Conservation (phyloP, 768 basidiomycete species). For the Mycena albidolilacea region DNA sequence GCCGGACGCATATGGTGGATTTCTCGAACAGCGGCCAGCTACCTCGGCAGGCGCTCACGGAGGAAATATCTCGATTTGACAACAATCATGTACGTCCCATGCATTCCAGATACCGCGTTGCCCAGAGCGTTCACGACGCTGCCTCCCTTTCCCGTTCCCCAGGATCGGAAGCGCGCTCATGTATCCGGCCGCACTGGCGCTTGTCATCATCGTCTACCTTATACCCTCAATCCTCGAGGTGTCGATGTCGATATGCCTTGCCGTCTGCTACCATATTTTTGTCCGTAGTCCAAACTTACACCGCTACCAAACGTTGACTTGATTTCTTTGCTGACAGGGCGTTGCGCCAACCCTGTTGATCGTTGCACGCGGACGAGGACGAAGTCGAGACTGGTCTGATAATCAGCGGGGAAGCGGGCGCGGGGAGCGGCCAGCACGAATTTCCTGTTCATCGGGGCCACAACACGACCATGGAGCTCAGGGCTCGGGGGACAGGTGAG, state of each 20-base stretch:
- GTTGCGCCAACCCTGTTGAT: slow-evolving; percentile 26
- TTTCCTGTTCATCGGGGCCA: background rate
- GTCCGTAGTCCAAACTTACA: background rate
- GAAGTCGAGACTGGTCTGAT: slow-evolving; percentile 15
- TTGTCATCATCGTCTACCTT: background rate
- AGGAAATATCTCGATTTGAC: slow-evolving; percentile 18
- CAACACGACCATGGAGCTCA: background rate
- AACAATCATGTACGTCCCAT: slow-evolving; percentile 11
- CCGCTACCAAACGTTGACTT: background rate
- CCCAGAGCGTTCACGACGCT: too few species aligned
- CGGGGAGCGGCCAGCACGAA: background rate
- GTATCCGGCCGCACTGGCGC: slow-evolving; percentile 16
- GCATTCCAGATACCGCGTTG: too few species aligned
- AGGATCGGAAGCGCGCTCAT: slow-evolving; percentile 29
- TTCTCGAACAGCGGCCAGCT: background rate
- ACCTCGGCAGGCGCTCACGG: background rate
- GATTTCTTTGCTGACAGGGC: background rate
- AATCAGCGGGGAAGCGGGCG: slow-evolving; percentile 1
- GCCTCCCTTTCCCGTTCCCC: too few species aligned
- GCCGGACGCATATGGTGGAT: slow-evolving; percentile 35
- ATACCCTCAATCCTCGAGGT: slow-evolving; percentile 2
- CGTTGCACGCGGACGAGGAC: slow-evolving; percentile 7
- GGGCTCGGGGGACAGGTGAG: background rate
- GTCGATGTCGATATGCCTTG: slow-evolving; percentile 21
- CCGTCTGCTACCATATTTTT: slow-evolving; percentile 15